Conservation (phyloP, 805 yeast genomes). For the Pichia cephalocereana region DNA sequence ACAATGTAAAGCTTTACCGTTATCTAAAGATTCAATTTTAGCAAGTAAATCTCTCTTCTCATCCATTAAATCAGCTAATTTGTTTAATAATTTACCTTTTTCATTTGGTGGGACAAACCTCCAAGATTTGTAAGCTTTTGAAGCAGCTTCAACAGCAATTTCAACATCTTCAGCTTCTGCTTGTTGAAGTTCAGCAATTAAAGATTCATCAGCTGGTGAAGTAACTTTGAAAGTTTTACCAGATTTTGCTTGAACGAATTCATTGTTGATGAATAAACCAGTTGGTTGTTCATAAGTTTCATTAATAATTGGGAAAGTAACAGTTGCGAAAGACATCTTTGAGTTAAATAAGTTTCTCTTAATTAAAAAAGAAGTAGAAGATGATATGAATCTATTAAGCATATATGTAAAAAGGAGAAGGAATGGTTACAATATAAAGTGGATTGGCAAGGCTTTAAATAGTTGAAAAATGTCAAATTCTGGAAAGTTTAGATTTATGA, state of each 20-base stretch:
- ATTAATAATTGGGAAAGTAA: conserved; percentile 62
- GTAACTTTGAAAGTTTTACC: conserved; percentile 44
- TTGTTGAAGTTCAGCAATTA: conserved; percentile 41
- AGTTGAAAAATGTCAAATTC: not conserved
- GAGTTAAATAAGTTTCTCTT: not conserved
- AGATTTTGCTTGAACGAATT: conserved; percentile 40
- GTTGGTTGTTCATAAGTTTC: conserved; percentile 46
- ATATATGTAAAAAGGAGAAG: not conserved
- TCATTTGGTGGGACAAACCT: conserved; percentile 46
- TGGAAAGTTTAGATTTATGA: too few relatives aligned
- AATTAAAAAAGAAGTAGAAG: not conserved
- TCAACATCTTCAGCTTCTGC: conserved; percentile 59
- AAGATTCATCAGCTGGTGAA: conserved; percentile 45
- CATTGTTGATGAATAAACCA: conserved; percentile 51
- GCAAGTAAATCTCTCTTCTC: conserved; percentile 54
- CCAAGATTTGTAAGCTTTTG: conserved; percentile 55
- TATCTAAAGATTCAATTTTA: conserved; percentile 62
- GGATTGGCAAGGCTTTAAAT: not conserved
- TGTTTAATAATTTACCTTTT: conserved; percentile 44
- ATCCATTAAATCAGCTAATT: conserved; percentile 64
- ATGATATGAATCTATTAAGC: not conserved
- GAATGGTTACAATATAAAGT: not conserved
- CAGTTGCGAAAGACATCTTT: conserved; percentile 16
- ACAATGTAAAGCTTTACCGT: conserved; percentile 64
- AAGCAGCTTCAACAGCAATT: conserved; percentile 59